These are phyloP conservation scores for Xylaria sp. DNA, from an alignment of 2,329 filamentous ascomycete genomes.

Conservation along the genomic window DNA sequence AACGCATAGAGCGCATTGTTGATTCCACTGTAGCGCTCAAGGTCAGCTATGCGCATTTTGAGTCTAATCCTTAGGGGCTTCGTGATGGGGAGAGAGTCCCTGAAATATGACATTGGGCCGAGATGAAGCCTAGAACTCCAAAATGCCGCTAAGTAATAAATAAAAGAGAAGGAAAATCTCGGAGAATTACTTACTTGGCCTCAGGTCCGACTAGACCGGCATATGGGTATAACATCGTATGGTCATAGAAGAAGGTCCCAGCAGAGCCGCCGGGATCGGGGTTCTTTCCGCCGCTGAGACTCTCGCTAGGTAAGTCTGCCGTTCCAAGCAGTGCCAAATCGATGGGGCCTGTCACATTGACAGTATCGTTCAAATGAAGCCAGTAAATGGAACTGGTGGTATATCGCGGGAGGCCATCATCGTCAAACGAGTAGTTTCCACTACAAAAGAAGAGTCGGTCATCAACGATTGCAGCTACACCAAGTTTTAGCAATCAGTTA, in stretches of 20 bases:
- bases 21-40: not conserved
- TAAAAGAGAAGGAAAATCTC: not conserved
- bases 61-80: not conserved
- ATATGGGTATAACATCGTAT: slow-evolving; percentile 6
- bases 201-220: not conserved
- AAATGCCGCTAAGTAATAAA: not conserved
- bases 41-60: not conserved
- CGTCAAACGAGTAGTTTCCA: slow-evolving; percentile 40
- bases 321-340: slow-evolving; percentile 31
- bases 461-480: slow-evolving; percentile 38
- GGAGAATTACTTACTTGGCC: not conserved
- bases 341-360: slow-evolving; percentile 36
- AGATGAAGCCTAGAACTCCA: not conserved
- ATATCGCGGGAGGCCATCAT: slow-evolving; percentile 29
- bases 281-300: not conserved
- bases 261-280: not conserved
- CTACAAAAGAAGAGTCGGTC: slow-evolving; percentile 40
- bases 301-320: not conserved
- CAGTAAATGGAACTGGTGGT: slow-evolving; percentile 35
- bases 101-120: not conserved
- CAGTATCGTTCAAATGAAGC: slow-evolving; percentile 34
- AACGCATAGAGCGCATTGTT: slow-evolving; percentile 38
- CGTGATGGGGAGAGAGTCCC: not conserved
- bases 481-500: slow-evolving; percentile 19
- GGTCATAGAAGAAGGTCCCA: slow-evolving; percentile 11